A percentile compares a stretch with the other conserved stretches of the same genome.
Evolutionary conservation across 441 rosid genomes (phyloP).

Genomic region (Iberis amara): DNA sequence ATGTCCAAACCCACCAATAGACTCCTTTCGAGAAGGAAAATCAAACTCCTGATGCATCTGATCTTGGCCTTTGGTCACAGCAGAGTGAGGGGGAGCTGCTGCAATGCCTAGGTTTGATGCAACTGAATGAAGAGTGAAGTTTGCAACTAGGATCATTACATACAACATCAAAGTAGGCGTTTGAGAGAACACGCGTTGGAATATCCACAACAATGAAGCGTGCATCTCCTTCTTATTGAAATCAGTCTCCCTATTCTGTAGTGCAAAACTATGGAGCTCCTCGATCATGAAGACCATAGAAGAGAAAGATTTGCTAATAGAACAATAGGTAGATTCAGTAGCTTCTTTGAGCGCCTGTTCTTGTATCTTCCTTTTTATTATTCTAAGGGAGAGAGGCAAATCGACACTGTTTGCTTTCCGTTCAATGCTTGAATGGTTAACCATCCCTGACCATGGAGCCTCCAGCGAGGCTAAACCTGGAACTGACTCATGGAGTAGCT

Average conservation of each 20-base stretch:
- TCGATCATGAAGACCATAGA: constrained; percentile 61
- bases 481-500: constrained; percentile 34
- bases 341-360: constrained; percentile 41
- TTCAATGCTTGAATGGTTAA: constrained; percentile 40
- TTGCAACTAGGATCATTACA: constrained; percentile 73
- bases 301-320: constrained; percentile 60
- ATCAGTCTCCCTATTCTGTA: constrained; percentile 35
- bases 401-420: constrained; percentile 50
- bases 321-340: constrained; percentile 43
- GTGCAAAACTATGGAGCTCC: constrained; percentile 59
- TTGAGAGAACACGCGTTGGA: constrained; percentile 55
- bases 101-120: constrained; percentile 25
- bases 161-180: constrained; percentile 70
- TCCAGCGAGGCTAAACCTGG: constrained; percentile 46
- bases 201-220: constrained; percentile 66
- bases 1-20: constrained; percentile 19
- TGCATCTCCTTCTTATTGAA: constrained; percentile 50
- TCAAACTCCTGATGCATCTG: constrained; percentile 6
- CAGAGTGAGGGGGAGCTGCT: constrained; percentile 7
- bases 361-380: constrained; percentile 55
- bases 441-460: constrained; percentile 56
- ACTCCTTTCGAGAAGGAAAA: constrained; percentile 6
- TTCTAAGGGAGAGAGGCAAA: constrained; percentile 54
- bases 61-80: constrained; percentile 4
- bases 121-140: constrained; percentile 61